Evolutionary conservation across 179 eudicot species (phyloP).

Genomic region (Beta corolliflora): DNA sequence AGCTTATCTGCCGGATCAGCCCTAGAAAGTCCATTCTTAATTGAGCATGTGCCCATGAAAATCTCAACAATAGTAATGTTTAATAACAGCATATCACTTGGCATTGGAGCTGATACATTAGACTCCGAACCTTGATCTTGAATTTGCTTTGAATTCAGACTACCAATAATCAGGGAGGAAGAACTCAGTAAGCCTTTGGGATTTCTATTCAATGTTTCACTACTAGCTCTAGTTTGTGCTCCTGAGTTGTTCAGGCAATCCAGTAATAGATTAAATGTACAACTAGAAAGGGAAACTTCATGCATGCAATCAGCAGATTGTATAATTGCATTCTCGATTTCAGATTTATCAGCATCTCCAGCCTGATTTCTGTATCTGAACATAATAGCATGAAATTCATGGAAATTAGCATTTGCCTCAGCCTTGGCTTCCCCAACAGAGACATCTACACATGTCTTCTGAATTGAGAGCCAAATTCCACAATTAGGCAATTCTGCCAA

Average conservation of each 20-base stretch:
- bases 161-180: constrained; percentile 25
- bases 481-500: constrained; percentile 42
- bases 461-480: constrained; percentile 62
- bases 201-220: constrained; percentile 36
- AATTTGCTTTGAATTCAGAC: constrained; percentile 16
- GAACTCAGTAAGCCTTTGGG: constrained; percentile 16
- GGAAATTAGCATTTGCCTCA: constrained; percentile 43
- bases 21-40: constrained; percentile 54
- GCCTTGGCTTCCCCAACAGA: constrained; percentile 44
- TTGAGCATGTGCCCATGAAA: constrained; percentile 48
- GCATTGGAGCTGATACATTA: constrained; percentile 31
- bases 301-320: constrained; percentile 48
- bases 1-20: constrained; percentile 45
- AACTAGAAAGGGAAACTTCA: constrained; percentile 65
- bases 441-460: constrained; percentile 35
- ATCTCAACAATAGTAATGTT: constrained; percentile 43
- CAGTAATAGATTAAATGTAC: constrained; percentile 47
- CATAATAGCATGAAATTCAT: constrained; percentile 44
- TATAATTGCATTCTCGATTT: constrained; percentile 32
- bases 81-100: constrained; percentile 43
- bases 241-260: constrained; percentile 39
- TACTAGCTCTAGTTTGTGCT: constrained; percentile 32
- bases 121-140: constrained; percentile 26
- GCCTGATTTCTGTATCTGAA: constrained; percentile 47
- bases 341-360: constrained; percentile 39